Base-by-base conservation (phyloP, 208 protist genomes). In the Acanthamoeba sp. region DNA sequence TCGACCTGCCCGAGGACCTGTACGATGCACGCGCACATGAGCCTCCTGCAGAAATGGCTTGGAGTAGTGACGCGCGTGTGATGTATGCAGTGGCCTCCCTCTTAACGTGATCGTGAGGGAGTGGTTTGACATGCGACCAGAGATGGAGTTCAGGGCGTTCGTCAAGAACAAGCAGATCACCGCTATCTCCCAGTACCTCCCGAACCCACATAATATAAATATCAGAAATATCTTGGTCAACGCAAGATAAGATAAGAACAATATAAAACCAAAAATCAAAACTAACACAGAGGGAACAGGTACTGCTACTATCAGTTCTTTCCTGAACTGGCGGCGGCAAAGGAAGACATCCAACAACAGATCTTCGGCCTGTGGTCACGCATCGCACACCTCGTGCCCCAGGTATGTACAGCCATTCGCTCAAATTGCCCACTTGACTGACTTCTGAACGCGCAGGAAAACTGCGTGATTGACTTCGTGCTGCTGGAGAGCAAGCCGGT, bases 271-370 rank as follows among this genome's bases (percentile, higher is more conserved):
- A n/a, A n/a, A n/a, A n/a, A n/a, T n/a, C n/a, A n/a, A n/a, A n/a
- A n/a, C n/a, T n/a, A n/a, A n/a, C n/a, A n/a, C n/a, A n/a, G n/a
- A n/a, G 18, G 5, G 5, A 6, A 38, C 71, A 80, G 71, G 27
- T 80, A 80, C 38, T 80, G 71, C 71, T 80, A 80, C 38, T 80
- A 50, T 27, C 71, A 80, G 71, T 80, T 48, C 29, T 80, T 80
- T 24, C 38, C 71, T 0, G 36, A 20, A 9, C 71, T 80, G 6
- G 16, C 36, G 7, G 71, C 10, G 27, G 18, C 22, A 9, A 38
- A 27, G 34, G 71, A 80, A 36, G 22, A n/a, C 36, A 48, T 80
- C 9, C 32, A 48, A 16, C 36, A 24, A 1, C 32, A n/a, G 36
- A 80, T 80, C 9, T 45, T 80, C 22, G 71, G 24, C 7, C 71